Evolutionary conservation across 2,329 filamentous ascomycete genomes (phyloP), one percentile per base, ranked within the genome.

Genomic region (Pezicula rhizophila): DNA sequence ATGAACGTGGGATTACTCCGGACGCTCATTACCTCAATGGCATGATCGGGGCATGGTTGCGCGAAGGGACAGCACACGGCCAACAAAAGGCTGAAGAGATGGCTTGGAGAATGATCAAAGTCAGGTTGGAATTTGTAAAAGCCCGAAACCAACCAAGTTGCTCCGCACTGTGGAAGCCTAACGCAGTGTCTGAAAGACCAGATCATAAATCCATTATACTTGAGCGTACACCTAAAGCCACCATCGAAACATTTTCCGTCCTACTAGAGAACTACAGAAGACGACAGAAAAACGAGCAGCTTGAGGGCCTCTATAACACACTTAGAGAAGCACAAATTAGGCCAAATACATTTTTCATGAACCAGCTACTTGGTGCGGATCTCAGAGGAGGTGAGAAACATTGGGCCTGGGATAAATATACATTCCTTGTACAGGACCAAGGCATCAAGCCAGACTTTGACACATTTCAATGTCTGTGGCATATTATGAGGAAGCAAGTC

Each of bases 1-100:
- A 83, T 57, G 73, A 78, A 46, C 80, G 78, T 58, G 81, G 82
- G 1, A 77, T 90, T 31, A 73, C 74, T 49, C 82, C 88, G 2
- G 81, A 87, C 37, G 73, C 87, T 2, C 84, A 86, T 45, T 87
- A 95, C 56, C 74, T 93, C 48, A 95, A 96, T 61, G 87, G 88
- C 7, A 74, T 96, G 17, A 80, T 96, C 47, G 87, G 84, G 8
- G 87, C 85, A 2, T 90, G 87, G 78, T 73, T 93, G 45, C 79
- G 89, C 42, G 76, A 80, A 5, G 79, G 79, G 18, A 77, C 70
- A 6, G 69, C 71, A 2, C 68, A 70, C 18, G 70, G 82, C 47
- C 67, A 79, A 46, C 69, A 77, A 44, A 78, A 77, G 58, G 88
- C 85, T 2, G 85, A 90, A 58, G 66, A 72, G 34, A 71, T 89